Evolutionary conservation across 768 basidiomycete genomes (phyloP).

Genomic region (Pisolithus sp.): DNA sequence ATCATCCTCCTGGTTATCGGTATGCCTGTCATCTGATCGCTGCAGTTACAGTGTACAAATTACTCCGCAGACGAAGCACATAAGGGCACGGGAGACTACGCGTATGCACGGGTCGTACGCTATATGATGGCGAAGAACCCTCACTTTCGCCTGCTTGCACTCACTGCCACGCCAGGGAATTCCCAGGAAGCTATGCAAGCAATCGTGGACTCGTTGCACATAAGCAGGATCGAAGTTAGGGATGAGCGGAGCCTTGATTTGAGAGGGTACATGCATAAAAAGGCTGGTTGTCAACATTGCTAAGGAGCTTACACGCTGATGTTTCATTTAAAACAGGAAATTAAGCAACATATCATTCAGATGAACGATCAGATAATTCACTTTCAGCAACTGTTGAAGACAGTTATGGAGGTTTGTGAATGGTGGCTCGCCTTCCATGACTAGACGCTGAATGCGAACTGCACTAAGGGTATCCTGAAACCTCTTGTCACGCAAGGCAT

Average conservation of each 20-base stretch:
- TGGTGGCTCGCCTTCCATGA: not conserved
- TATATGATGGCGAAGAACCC: conserved; percentile 93
- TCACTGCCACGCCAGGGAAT: conserved; percentile 92
- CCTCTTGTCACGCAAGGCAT: conserved; percentile 33
- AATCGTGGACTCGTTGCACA: conserved; percentile 89
- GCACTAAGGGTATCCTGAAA: conserved; percentile 28
- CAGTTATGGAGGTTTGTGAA: conserved; percentile 64
- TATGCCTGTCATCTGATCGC: conserved; percentile 24
- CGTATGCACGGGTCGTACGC: conserved; percentile 84
- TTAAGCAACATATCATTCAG: conserved; percentile 71
- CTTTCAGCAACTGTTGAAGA: conserved; percentile 61
- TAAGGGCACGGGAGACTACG: conserved; percentile 86
- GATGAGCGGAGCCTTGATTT: conserved; percentile 89
- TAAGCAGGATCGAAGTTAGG: conserved; percentile 91
- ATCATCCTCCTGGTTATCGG: conserved; percentile 88
- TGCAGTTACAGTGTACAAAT: conserved; percentile 4
- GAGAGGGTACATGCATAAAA: conserved; percentile 78
- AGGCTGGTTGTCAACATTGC: conserved; percentile 40
- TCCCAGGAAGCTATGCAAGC: conserved; percentile 82
- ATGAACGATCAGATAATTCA: conserved; percentile 63
- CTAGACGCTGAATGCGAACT: not conserved
- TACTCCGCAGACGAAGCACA: conserved; percentile 82
- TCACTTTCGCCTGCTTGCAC: conserved; percentile 84
- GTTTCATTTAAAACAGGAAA: conserved; percentile 37
- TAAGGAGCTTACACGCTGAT: conserved; percentile 1